phyloP scores from a whole-genome alignment of 75 land plant species.

The Larix kaempferi region DNA sequence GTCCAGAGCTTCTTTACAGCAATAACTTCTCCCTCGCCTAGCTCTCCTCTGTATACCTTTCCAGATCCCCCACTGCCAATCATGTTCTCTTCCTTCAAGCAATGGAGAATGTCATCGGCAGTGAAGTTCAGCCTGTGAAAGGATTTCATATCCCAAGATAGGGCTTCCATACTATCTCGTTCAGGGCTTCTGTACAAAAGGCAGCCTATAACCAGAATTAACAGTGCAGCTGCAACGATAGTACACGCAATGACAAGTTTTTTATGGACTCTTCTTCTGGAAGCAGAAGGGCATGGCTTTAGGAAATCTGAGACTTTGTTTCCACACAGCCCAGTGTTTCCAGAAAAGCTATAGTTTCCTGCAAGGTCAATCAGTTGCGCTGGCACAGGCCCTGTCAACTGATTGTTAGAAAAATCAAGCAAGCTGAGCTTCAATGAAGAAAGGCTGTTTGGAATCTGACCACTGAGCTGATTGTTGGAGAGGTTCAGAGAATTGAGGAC shows the following conservation, averaged over 20 bases:
- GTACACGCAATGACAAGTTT: neutral
- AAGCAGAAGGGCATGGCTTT: conserved; percentile 16
- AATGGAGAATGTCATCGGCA: conserved; percentile 39
- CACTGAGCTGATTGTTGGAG: conserved; percentile 42
- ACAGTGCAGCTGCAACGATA: neutral
- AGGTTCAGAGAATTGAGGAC: conserved; percentile 42
- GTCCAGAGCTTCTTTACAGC: conserved; percentile 76
- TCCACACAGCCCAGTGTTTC: conserved; percentile 67
- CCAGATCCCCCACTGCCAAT: conserved; percentile 75
- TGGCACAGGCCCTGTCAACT: conserved; percentile 49
- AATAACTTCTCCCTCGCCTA: conserved; percentile 35
- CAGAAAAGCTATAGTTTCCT: conserved; percentile 35
- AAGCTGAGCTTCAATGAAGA: conserved; percentile 30
- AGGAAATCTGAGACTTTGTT: neutral
- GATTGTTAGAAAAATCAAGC: conserved; percentile 63
- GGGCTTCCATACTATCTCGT: neutral
- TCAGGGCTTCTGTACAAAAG: neutral
- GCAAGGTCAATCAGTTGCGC: conserved; percentile 20
- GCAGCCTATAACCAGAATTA: conserved; percentile 4
- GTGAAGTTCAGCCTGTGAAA: conserved; percentile 26
- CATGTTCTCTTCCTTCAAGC: conserved; percentile 52
- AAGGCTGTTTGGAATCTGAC: conserved; percentile 42
- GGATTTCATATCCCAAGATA: conserved; percentile 44
- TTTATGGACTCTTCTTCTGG: neutral
- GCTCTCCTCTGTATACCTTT: conserved; percentile 55